Base-by-base conservation (phyloP, 2,329 filamentous ascomycete species). In the Aspergillus carbonarius region DNA sequence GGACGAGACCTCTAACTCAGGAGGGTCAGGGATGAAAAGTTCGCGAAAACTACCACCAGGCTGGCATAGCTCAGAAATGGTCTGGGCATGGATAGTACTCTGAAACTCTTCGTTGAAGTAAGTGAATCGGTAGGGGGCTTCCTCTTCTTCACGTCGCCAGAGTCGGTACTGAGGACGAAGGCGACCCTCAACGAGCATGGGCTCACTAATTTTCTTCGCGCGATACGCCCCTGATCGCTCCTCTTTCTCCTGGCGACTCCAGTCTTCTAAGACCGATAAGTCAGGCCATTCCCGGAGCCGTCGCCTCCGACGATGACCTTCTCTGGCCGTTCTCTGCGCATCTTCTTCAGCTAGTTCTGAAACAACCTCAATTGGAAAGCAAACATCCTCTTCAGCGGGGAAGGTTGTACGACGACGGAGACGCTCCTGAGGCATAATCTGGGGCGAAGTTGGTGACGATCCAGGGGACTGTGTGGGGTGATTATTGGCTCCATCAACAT, bases 91-190 rank as follows among this genome's bases (percentile, higher is more conserved):
- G 61, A 99, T 96, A 0, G 95, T 99, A 74, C 91, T 96, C 68
- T 92, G 89, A 57, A 98, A 92, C 63, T 96, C 92, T 72, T 98
- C 95, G 74, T 98, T 98, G 82, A 99, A 99, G 75, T 99, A 99
- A 0, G 95, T 98, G 74, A 97, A 99, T 25, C 95, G 86, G 73
- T 96, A 98, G 0, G 95, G 95, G 0, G 89, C 87, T 64, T 97
- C 93, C 60, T 96, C 93, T 63, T 95, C 91, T 54, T 91, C 87
- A 39, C 89, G 85, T 72, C 92, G 93, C 93, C 93, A 99, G 13
- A 85, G 85, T 66, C 84, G 85, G 63, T 90, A 87, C 39, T 91
- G 86, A 12, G 93, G 92, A 5, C 95, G 87, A 46, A 99, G 79
- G 55, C 95, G 86, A 0, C 95, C 95, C 60, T 93, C 93, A 59